These are phyloP conservation scores for Telopea speciosissima DNA, from an alignment of 177 flowering plant genomes.

Conservation along the genomic window DNA sequence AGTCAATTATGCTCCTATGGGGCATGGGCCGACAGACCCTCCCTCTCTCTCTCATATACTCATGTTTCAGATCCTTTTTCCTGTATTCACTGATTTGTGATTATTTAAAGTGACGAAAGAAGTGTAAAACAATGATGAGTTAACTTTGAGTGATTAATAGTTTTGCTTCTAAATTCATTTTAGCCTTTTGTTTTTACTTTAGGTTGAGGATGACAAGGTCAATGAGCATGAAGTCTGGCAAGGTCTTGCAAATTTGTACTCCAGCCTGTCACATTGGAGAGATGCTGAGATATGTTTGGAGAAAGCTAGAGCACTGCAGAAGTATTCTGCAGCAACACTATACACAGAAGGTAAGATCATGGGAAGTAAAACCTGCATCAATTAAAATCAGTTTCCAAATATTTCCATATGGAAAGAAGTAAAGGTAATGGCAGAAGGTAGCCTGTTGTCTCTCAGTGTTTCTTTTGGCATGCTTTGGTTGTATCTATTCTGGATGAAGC, in stretches of 20 bases:
- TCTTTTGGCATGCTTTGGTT: neutral
- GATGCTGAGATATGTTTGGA: constrained; percentile 89
- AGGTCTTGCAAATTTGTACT: constrained; percentile 75
- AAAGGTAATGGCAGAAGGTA: neutral
- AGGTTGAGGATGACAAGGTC: constrained; percentile 49
- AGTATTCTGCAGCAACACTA: constrained; percentile 49
- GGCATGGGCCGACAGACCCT: too few relatives aligned
- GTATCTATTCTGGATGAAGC: too few relatives aligned
- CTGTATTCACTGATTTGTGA: neutral
- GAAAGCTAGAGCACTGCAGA: constrained; percentile 67
- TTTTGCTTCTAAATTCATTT: constrained; percentile 2
- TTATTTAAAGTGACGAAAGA: neutral
- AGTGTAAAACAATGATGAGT: neutral
- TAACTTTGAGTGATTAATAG: neutral
- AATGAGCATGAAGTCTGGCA: constrained; percentile 92
- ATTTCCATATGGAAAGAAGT: neutral
- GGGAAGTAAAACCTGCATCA: constrained; percentile 1
- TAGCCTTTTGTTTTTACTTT: constrained; percentile 4
- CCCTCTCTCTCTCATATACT: neutral
- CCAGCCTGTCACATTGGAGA: constrained; percentile 81
- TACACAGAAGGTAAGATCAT: constrained; percentile 69
- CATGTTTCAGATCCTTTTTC: neutral
- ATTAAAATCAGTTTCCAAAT: neutral
- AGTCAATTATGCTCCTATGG: neutral
- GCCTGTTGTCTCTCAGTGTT: neutral